Evolutionary conservation across 257 asterid species (phyloP), one percentile per base, ranked within the genome.

Genomic region (Prunella vulgaris): DNA sequence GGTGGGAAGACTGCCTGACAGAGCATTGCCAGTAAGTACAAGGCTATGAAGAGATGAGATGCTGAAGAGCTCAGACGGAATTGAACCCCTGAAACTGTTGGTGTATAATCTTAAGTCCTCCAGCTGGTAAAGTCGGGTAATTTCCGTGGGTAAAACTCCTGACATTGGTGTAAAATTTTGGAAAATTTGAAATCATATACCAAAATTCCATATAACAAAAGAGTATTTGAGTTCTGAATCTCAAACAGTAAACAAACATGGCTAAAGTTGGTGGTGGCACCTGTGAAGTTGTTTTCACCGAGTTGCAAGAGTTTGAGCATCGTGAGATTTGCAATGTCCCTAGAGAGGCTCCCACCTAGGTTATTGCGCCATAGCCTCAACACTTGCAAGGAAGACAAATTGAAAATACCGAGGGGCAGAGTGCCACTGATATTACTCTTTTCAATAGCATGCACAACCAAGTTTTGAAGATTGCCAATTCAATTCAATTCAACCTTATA

Each of bases 71-170:
- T 32, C 6, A 0, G 21, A 17, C 13, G 87, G 83, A 2, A 81
- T 76, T 3, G 57, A 13, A 20, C 84, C 86, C 30, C 4, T 15
- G 0, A 75, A 77, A 2, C 5, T 33, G 22, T 78, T 81, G 2
- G 0, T 0, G 0, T 1, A n/a, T 57, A 70, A 35, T 0, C 0
- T 0, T 22, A 81, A 17, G 0, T 0, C 0, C 59, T 71, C 71
- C 65, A 84, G 40, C 4, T 66, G 64, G 48, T 60, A n/a, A 53
- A 78, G 75, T 37, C 77, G 66, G 10, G 77, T 60, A 32, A 83
- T 42, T 74, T 69, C 81, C 21, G 1, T 27, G 0, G 82, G 85
- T 10, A 83, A 22, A 9, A 17, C 71, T 33, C 85, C 88, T 80
- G 56, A 9, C 24, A 18, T 46, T 25, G 28, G 28, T 25, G 1